Conservation (phyloP, 805 yeast genomes). For the Wickerhamiella brachini region DNA sequence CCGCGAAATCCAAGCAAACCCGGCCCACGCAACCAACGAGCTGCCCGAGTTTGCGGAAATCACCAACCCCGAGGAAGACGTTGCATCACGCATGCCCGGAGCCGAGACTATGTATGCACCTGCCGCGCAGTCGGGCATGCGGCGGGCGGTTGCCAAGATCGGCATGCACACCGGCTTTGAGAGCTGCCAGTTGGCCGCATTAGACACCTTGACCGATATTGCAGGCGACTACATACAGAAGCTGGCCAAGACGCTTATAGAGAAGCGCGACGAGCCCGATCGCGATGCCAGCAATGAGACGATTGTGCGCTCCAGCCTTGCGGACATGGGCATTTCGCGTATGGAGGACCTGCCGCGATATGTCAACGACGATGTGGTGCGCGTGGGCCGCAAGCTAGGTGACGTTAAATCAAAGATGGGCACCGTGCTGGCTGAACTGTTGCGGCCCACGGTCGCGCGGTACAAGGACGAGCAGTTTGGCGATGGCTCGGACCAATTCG, state of each 20-base stretch:
- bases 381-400: slow-evolving; percentile 52
- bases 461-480: slow-evolving; percentile 59
- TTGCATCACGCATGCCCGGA: slow-evolving; percentile 58
- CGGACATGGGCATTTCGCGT: slow-evolving; percentile 68
- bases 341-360: slow-evolving; percentile 67
- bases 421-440: slow-evolving; percentile 57
- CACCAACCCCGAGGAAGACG: slow-evolving; percentile 63
- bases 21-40: not conserved
- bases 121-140: slow-evolving; percentile 51
- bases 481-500: slow-evolving; percentile 86
- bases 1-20: slow-evolving; percentile 62
- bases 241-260: slow-evolving; percentile 53
- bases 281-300: slow-evolving; percentile 29
- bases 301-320: slow-evolving; percentile 44
- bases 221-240: slow-evolving; percentile 72
- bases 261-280: slow-evolving; percentile 49
- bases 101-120: slow-evolving; percentile 49
- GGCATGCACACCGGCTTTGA: slow-evolving; percentile 92
- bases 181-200: slow-evolving; percentile 60
- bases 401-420: slow-evolving; percentile 59
- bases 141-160: slow-evolving; percentile 58
- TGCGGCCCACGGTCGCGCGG: slow-evolving; percentile 50
- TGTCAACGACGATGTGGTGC: slow-evolving; percentile 54
- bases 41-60: slow-evolving; percentile 25
- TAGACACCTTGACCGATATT: slow-evolving; percentile 65